Conservation (phyloP, 257 asterid species). For the Catharanthus roseus region DNA sequence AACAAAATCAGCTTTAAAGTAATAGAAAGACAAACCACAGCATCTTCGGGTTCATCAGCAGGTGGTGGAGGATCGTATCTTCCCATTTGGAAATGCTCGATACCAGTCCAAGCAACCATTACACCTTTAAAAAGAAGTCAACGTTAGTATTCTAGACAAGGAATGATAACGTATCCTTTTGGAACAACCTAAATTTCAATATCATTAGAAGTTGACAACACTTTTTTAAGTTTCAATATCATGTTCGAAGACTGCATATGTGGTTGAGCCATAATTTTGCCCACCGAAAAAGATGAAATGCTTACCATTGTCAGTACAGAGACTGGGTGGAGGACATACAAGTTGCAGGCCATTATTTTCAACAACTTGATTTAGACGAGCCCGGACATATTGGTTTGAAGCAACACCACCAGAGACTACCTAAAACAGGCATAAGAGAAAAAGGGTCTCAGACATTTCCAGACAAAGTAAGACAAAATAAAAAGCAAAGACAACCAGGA, state of each 20-base stretch:
- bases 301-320: slow-evolving; percentile 92
- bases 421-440: slow-evolving; percentile 32
- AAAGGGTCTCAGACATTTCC: slow-evolving; percentile 5
- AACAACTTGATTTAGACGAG: slow-evolving; percentile 55
- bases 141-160: slow-evolving; percentile 3
- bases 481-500: neutral
- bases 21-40: slow-evolving; percentile 49
- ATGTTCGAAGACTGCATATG: neutral
- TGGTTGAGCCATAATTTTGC: neutral
- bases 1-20: neutral
- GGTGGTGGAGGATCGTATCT: slow-evolving; percentile 95
- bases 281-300: neutral
- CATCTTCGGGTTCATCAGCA: slow-evolving; percentile 82
- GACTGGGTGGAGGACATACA: slow-evolving; percentile 94
- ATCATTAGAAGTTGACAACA: neutral
- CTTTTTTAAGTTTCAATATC: neutral
- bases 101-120: slow-evolving; percentile 97
- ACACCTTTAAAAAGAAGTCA: slow-evolving; percentile 48
- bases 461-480: neutral
- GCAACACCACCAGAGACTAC: slow-evolving; percentile 99
- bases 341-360: slow-evolving; percentile 64
- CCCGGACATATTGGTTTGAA: slow-evolving; percentile 71
- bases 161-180: neutral
- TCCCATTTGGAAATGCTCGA: slow-evolving; percentile 85
- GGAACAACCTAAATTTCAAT: slow-evolving; percentile 3